Base-by-base conservation (phyloP, 345 rosid genomes). In the Durio zibethinus region DNA sequence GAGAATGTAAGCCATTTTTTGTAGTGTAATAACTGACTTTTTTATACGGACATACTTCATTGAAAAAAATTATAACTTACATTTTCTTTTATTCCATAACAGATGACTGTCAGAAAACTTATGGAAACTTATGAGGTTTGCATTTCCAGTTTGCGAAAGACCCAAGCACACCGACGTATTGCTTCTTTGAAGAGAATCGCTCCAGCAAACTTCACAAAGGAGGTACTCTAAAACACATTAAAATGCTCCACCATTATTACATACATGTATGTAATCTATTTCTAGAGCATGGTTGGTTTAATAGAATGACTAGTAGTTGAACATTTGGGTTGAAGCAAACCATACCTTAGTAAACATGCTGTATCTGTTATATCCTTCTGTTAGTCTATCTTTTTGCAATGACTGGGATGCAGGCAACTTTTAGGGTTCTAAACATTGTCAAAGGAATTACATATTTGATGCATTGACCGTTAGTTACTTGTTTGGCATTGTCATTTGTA, bases 141-240 rank as follows among this genome's bases (percentile, higher is more conserved):
- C 84, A 89, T 87, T 76, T 85, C 89, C 79, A 72, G 61, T 80
- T 78, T 93, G 77, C 81, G 97, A 40, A 89, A 87, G 84, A 60
- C 89, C 29, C 98, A 93, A 80, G 72, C 88, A 54, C 81, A 73
- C 27, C 89, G 98, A 43, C 92, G 97, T 20, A 77, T 78, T 59
- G 47, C 83, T 82, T 93, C 99, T 60, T 83, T 96, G 80, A 92
- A 84, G 92, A 86, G 85, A 85, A 87, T 96, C 50, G 74, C 93
- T 23, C 99, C 97, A 0, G 99, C 91, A 33, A 96, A 93, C 88
- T 96, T 96, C 79, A 88, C 99, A 4, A 93, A 88, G 87, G 87
- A 80, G 94, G 99, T 93, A 83, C 21, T 1, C 16, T 73, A 23
- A 6, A 33, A 15, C 35, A 63, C 47, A 29, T 25, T 43, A 27